Conservation (phyloP, 805 yeast species). For the Grigorovia humatica region DNA sequence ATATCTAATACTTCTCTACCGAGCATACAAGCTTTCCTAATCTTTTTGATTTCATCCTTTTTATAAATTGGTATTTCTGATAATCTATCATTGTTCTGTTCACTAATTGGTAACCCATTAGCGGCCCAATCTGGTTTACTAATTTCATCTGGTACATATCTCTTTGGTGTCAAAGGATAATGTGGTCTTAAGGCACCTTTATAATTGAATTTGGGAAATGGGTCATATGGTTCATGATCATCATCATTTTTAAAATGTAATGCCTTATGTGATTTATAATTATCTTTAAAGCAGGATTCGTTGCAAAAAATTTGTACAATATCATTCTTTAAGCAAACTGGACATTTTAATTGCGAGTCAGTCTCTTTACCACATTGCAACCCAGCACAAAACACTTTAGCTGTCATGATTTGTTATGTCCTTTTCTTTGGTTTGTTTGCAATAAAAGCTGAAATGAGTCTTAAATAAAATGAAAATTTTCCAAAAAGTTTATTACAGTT, state of each 20-base stretch:
- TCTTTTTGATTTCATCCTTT: constrained; percentile 60
- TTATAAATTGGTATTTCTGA: constrained; percentile 53
- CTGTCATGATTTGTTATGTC: not conserved
- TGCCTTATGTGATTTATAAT: constrained; percentile 65
- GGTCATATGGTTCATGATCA: constrained; percentile 50
- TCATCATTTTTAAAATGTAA: constrained; percentile 55
- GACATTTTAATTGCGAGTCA: constrained; percentile 71
- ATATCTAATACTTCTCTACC: constrained; percentile 86
- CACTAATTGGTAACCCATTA: constrained; percentile 70
- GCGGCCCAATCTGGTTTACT: constrained; percentile 74
- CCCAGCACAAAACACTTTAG: constrained; percentile 48
- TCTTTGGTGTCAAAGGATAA: constrained; percentile 71
- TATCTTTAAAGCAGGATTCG: constrained; percentile 69
- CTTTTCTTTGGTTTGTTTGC: not conserved
- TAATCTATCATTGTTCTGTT: constrained; percentile 59
- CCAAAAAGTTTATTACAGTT: not conserved
- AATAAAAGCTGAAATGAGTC: not conserved
- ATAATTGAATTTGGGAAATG: constrained; percentile 71
- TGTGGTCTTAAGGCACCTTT: constrained; percentile 67
- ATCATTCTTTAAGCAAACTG: constrained; percentile 74
- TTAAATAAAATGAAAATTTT: not conserved
- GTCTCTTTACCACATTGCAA: constrained; percentile 81
- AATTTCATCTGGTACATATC: constrained; percentile 62
- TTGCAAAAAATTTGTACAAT: constrained; percentile 61
- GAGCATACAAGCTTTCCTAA: constrained; percentile 62